phyloP scores from a whole-genome alignment of 1,284 basidiomycete species.

The Microbotryum scabiosae region DNA sequence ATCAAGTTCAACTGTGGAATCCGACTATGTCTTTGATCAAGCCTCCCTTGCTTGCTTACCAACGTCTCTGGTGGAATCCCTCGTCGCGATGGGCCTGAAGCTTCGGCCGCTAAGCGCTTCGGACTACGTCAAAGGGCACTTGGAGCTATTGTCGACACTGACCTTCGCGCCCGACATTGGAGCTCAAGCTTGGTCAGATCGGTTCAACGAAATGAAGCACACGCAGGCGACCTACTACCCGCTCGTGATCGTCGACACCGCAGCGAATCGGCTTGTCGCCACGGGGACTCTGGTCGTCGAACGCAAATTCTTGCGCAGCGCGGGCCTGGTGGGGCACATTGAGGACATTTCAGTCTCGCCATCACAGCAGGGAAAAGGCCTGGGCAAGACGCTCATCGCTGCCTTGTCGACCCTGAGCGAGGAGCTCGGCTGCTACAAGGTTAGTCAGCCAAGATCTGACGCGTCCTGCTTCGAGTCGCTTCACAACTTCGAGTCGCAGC shows the following conservation, averaged over 20 bases:
- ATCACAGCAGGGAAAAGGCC: constrained; percentile 75
- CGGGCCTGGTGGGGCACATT: constrained; percentile 82
- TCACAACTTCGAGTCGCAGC: not conserved
- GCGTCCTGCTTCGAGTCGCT: constrained; percentile 29
- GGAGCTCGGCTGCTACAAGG: constrained; percentile 42
- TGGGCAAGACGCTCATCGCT: constrained; percentile 79
- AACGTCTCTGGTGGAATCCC: too few species aligned
- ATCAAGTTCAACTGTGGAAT: too few species aligned
- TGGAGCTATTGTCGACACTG: constrained; percentile 70
- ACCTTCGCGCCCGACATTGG: constrained; percentile 70
- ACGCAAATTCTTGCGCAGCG: constrained; percentile 78
- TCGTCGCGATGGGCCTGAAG: constrained; percentile 42
- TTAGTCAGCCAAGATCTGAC: not conserved
- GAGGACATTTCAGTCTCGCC: constrained; percentile 94
- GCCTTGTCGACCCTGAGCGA: constrained; percentile 47
- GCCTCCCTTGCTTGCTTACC: too few species aligned
- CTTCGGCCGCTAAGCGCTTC: constrained; percentile 79
- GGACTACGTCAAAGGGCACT: constrained; percentile 77
- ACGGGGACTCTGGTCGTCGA: constrained; percentile 80
- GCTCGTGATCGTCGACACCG: constrained; percentile 69
- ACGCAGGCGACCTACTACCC: constrained; percentile 65
- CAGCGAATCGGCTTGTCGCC: constrained; percentile 69
- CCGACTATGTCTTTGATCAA: too few species aligned
- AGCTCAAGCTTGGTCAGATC: constrained; percentile 56
- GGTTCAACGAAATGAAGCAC: constrained; percentile 53